A percentile compares a stretch with the other conserved stretches of the same genome.
Evolutionary conservation across 1,284 basidiomycete species (phyloP).

Genomic region (Rhizoctonia solani): DNA sequence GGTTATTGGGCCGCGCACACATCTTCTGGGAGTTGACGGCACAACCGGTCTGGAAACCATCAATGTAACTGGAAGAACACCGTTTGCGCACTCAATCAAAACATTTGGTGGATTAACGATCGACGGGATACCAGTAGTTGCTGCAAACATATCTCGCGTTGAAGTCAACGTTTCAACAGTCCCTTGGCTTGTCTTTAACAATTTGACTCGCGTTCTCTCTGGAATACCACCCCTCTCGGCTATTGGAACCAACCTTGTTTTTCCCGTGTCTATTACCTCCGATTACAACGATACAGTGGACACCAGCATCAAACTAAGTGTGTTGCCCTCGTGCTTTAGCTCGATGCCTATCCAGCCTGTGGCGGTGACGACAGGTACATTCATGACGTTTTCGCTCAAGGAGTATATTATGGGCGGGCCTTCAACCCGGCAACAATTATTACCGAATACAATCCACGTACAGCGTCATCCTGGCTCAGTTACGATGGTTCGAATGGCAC

Average conservation of each 20-base stretch:
- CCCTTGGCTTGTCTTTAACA: constrained; percentile 69
- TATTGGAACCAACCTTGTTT: constrained; percentile 40
- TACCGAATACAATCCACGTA: constrained; percentile 29
- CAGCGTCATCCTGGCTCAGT: constrained; percentile 48
- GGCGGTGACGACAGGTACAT: constrained; percentile 52
- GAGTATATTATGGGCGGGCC: constrained; percentile 25
- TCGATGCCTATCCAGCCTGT: constrained; percentile 60
- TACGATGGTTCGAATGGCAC: constrained; percentile 66
- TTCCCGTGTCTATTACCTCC: constrained; percentile 61
- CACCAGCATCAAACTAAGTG: constrained; percentile 62
- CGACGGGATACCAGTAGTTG: constrained; percentile 60
- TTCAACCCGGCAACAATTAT: constrained; percentile 8
- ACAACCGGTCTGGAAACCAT: constrained; percentile 48
- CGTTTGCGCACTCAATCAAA: constrained; percentile 44
- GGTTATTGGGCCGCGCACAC: constrained; percentile 57
- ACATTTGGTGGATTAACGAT: constrained; percentile 55
- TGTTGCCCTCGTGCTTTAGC: constrained; percentile 73
- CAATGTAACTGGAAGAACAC: constrained; percentile 55
- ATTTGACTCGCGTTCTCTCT: constrained; percentile 57
- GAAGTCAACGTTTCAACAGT: constrained; percentile 55
- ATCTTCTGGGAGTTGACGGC: constrained; percentile 36
- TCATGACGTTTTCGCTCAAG: constrained; percentile 29
- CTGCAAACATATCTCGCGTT: constrained; percentile 57
- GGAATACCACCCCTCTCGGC: constrained; percentile 54
- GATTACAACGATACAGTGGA: constrained; percentile 64